Percentiles rank a stretch among this genome's conserved stretches.
phyloP scores from a whole-genome alignment of 495 filamentous ascomycete species.

The Tuber magnatum region DNA sequence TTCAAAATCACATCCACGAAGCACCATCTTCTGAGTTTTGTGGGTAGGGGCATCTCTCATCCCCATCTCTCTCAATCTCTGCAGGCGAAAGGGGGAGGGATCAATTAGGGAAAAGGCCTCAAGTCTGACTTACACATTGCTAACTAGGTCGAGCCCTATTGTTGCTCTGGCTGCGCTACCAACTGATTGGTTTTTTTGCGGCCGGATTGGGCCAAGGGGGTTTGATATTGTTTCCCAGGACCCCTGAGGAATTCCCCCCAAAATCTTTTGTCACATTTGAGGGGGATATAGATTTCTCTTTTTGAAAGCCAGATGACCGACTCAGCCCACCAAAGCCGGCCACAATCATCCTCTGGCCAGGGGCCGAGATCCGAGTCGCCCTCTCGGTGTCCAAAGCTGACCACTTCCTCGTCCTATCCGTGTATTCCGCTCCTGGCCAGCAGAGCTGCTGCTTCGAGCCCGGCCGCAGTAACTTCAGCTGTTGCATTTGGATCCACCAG shows the following conservation, averaged over 20 bases:
- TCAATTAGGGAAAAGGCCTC: conserved; percentile 30
- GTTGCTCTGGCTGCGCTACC: conserved; percentile 39
- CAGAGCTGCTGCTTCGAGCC: conserved; percentile 33
- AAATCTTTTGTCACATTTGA: neutral
- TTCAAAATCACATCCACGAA: neutral
- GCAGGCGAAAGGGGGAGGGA: conserved; percentile 7
- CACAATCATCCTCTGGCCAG: conserved; percentile 32
- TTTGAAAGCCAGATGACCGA: conserved; percentile 24
- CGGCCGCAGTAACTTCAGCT: conserved; percentile 34
- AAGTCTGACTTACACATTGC: conserved; percentile 32
- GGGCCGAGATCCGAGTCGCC: conserved; percentile 25
- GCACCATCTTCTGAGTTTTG: conserved; percentile 19
- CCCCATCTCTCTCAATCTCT: conserved; percentile 15
- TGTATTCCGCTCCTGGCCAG: conserved; percentile 31
- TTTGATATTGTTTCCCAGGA: conserved; percentile 21
- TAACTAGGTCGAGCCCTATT: conserved; percentile 30
- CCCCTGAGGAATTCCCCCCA: neutral
- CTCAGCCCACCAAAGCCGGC: conserved; percentile 32
- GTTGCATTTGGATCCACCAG: conserved; percentile 35
- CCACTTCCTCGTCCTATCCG: conserved; percentile 30
- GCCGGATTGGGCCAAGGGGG: conserved; percentile 32
- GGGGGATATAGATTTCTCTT: neutral
- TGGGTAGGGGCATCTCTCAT: conserved; percentile 28
- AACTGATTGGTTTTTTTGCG: conserved; percentile 28
- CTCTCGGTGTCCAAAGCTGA: conserved; percentile 30